These are phyloP conservation scores for Elsinoe fawcettii DNA, from an alignment of 2,329 filamentous ascomycete species.

Conservation along the genomic window DNA sequence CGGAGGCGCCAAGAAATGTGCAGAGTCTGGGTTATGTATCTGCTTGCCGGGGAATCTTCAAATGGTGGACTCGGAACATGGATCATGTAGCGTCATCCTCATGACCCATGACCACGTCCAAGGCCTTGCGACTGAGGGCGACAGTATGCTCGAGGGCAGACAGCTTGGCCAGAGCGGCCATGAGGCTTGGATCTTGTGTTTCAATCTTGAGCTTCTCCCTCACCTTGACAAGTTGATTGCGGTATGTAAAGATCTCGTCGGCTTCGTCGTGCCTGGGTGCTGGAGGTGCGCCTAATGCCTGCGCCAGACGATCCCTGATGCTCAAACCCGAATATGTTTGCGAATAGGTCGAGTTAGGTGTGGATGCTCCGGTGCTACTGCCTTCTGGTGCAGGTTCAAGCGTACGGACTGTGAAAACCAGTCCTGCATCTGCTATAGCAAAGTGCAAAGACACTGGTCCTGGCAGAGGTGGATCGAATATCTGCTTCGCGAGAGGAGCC, in stretches of 20 bases:
- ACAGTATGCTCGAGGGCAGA: slow-evolving; percentile 68
- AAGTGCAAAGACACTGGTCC: slow-evolving; percentile 66
- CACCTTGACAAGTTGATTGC: slow-evolving; percentile 67
- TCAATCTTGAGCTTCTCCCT: slow-evolving; percentile 85
- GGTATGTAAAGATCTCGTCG: slow-evolving; percentile 65
- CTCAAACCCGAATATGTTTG: slow-evolving; percentile 47
- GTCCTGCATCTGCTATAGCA: slow-evolving; percentile 47
- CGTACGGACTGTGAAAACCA: slow-evolving; percentile 57
- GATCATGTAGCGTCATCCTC: slow-evolving; percentile 32
- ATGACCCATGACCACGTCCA: slow-evolving; percentile 70
- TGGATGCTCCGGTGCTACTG: slow-evolving; percentile 28
- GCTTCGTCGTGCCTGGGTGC: slow-evolving; percentile 53
- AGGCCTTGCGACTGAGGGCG: slow-evolving; percentile 58
- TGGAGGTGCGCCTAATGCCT: slow-evolving; percentile 37
- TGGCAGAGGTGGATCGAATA: slow-evolving; percentile 56
- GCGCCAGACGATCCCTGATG: slow-evolving; percentile 48
- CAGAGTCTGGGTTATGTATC: background rate
- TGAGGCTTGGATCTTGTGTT: slow-evolving; percentile 77
- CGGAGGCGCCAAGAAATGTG: background rate
- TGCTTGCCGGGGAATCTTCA: background rate
- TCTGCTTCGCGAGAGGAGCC: slow-evolving; percentile 44
- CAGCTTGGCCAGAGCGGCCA: slow-evolving; percentile 77
- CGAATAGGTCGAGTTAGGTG: slow-evolving; percentile 23
- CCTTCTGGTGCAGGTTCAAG: slow-evolving; percentile 46
- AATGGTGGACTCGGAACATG: background rate